Conservation (phyloP, 306 rosid species). For the Oemleria cerasiformis region DNA sequence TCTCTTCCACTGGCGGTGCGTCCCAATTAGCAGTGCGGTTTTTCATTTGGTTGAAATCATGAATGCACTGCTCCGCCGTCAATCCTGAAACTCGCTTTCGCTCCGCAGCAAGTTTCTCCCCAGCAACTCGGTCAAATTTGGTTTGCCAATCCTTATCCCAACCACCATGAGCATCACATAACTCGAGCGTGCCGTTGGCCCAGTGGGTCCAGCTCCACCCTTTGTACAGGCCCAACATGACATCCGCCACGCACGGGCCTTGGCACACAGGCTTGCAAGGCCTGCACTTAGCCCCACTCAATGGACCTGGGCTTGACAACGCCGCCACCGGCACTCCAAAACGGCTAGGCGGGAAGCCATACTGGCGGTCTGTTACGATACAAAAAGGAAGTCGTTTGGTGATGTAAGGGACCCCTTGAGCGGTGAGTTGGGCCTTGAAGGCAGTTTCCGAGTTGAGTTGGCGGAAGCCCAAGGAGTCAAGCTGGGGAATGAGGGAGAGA, state of each 20-base stretch:
- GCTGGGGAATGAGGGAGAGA: slow-evolving; percentile 54
- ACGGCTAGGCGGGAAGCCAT: slow-evolving; percentile 52
- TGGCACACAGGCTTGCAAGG: slow-evolving; percentile 62
- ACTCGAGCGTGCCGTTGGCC: slow-evolving; percentile 47
- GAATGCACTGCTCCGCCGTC: slow-evolving; percentile 35
- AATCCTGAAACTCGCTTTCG: slow-evolving; percentile 36
- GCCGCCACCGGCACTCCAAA: slow-evolving; percentile 89
- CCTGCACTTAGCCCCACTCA: slow-evolving; percentile 80
- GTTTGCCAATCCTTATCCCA: slow-evolving; percentile 77
- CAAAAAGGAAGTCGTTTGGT: slow-evolving; percentile 64
- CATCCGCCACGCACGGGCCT: slow-evolving; percentile 49
- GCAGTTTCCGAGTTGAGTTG: slow-evolving; percentile 78
- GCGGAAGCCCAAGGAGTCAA: slow-evolving; percentile 48
- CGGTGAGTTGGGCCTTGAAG: slow-evolving; percentile 71
- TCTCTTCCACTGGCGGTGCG: slow-evolving; percentile 41
- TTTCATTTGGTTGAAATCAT: slow-evolving; percentile 41
- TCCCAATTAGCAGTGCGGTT: slow-evolving; percentile 45
- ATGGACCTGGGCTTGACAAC: slow-evolving; percentile 66
- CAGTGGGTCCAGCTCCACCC: slow-evolving; percentile 87
- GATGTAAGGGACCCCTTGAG: slow-evolving; percentile 31
- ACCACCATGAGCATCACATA: slow-evolving; percentile 53
- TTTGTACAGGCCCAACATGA: slow-evolving; percentile 38
- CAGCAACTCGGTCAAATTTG: slow-evolving; percentile 48
- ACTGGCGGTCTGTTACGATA: slow-evolving; percentile 68
- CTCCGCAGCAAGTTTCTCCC: slow-evolving; percentile 24